A percentile compares a stretch with the other conserved stretches of the same genome.
phyloP scores from a whole-genome alignment of 495 filamentous ascomycete species.

The Neurospora tetrasperma region DNA sequence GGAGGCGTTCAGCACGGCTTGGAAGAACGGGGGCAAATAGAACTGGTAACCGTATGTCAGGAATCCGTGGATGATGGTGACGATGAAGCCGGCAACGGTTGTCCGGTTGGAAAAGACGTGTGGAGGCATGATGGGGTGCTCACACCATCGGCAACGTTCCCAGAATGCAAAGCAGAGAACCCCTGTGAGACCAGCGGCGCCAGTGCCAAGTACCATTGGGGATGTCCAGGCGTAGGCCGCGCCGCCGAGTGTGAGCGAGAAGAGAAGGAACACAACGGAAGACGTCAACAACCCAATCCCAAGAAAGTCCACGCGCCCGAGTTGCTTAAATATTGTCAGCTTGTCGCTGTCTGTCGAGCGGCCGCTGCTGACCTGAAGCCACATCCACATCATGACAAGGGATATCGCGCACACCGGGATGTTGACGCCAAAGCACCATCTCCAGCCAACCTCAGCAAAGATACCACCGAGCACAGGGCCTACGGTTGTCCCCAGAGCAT shows the following conservation, averaged over 20 bases:
- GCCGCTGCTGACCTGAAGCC: conserved; percentile 18
- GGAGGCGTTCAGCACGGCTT: conserved; percentile 24
- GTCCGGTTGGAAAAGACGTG: conserved; percentile 28
- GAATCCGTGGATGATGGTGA: conserved; percentile 22
- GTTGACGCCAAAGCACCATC: conserved; percentile 23
- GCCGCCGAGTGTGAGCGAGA: conserved; percentile 23
- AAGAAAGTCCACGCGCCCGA: conserved; percentile 18
- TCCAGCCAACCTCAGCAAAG: conserved; percentile 44
- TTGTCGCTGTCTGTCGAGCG: neutral
- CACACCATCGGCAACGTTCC: conserved; percentile 17
- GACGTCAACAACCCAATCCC: conserved; percentile 23
- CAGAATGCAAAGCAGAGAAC: conserved; percentile 16
- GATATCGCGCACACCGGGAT: conserved; percentile 17
- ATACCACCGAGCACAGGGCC: conserved; percentile 69
- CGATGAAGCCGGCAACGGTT: conserved; percentile 16
- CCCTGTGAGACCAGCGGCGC: conserved; percentile 15
- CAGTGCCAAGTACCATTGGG: conserved; percentile 11
- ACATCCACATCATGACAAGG: conserved; percentile 20
- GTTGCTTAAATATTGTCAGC: conserved; percentile 1
- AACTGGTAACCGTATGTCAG: conserved; percentile 30
- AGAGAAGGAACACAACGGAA: conserved; percentile 23
- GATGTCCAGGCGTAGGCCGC: conserved; percentile 17
- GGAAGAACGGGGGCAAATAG: conserved; percentile 44
- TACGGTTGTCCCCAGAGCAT: conserved; percentile 62
- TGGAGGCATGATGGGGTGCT: conserved; percentile 25